Evolutionary conservation across 192 early-diverging fungal species (phyloP).

Genomic region (Backusella morwellensis): DNA sequence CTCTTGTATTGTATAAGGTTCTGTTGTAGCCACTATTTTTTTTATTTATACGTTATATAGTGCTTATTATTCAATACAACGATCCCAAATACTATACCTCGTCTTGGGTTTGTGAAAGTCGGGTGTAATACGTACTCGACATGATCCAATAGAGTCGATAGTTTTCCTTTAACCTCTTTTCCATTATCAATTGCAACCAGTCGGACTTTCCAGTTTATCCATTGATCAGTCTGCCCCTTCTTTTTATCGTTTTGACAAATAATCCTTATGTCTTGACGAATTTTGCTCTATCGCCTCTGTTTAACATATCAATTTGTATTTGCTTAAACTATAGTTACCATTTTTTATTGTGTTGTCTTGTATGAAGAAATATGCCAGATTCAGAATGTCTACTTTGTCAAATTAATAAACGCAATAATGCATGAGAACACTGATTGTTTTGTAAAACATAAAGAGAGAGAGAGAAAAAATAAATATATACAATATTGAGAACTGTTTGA

Average conservation of each 20-base stretch:
- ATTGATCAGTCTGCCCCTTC: constrained; percentile 30
- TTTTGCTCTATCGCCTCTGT: not conserved
- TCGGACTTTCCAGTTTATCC: constrained; percentile 47
- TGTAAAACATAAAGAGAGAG: not conserved
- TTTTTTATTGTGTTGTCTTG: not conserved
- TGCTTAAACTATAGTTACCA: not conserved
- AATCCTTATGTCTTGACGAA: constrained; percentile 23
- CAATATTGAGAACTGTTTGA: not conserved
- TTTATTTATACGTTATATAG: not conserved
- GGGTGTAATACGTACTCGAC: constrained; percentile 53
- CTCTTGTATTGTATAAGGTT: constrained; percentile 50
- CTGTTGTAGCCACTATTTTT: constrained; percentile 40
- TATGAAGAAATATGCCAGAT: not conserved
- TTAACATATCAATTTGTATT: not conserved
- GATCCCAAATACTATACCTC: constrained; percentile 28
- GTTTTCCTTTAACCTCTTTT: constrained; percentile 34
- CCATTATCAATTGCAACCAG: constrained; percentile 42
- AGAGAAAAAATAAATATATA: not conserved
- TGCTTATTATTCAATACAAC: not conserved
- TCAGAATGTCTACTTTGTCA: not conserved
- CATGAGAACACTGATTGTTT: not conserved
- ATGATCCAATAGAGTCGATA: constrained; percentile 36
- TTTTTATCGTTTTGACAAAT: constrained; percentile 17
- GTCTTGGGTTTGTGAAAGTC: constrained; percentile 43
- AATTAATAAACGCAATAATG: not conserved